Base-by-base conservation (phyloP, 768 basidiomycete genomes). In the Sarcodon aspratus region DNA sequence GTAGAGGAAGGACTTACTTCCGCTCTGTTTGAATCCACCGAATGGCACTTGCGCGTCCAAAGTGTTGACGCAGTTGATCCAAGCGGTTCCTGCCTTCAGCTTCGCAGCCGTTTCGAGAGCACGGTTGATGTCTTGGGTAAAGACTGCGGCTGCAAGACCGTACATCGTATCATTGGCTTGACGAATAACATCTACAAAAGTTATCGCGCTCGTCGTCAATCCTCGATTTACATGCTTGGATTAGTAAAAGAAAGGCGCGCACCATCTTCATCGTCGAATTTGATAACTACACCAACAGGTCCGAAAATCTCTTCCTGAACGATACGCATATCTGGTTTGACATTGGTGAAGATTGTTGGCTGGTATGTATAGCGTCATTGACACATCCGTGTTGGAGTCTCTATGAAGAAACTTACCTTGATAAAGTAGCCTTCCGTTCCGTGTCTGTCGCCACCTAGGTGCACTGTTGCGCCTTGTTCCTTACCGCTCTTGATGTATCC, bases 1-100 rank as follows among this genome's bases (percentile, higher is more conserved):
- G 11, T 8, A n/a, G 40, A 27, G 13, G 27, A 9, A 42, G 5
- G 1, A 42, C 40, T 15, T 42, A 42, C 40, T 42, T 42, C 40
- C 40, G 35, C 78, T 80, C 58, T 84, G 78, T 71, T 90, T 93
- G 73, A 73, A 91, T 8, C 90, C 90, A 52, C 90, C 90, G 59
- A 92, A 92, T 0, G 90, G 86, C 15, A 87, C 46, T 4, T 44
- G 45, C 8, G 11, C 17, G 46, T 50, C 36, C 27, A 36, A 27
- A 21, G 46, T 9, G 31, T 33, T 15, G 8, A 43, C 32, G 15
- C 36, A 44, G 34, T 45, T 45, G 32, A 64, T 57, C 53, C 60
- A 67, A 36, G 62, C 63, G 33, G 66, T 68, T 36, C 74, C 74
- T 3, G 72, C 69, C 50, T 74, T 64, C 37, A 78, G 59, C 46